Evolutionary conservation across 78 protist species (phyloP).

Genomic region (Dictyostelium purpureum): DNA sequence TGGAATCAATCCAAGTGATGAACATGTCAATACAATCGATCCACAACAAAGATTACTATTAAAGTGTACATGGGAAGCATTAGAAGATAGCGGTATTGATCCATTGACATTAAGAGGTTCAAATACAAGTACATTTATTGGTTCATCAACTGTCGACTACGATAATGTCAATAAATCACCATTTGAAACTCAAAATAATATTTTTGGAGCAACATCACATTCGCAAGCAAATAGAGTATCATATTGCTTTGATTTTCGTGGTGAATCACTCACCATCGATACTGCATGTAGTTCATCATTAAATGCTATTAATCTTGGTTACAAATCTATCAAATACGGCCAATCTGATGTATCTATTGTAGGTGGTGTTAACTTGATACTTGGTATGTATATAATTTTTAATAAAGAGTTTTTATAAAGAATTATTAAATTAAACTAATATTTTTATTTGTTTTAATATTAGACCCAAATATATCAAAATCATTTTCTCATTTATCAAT

Average conservation of each 20-base stretch:
- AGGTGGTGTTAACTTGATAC: conserved; percentile 5
- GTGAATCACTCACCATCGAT: conserved; percentile 87
- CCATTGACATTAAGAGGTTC: too few relatives aligned
- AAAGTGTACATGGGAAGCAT: conserved; percentile 59
- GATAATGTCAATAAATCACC: too few relatives aligned
- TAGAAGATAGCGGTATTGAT: too few relatives aligned
- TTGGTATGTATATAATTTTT: too few relatives aligned
- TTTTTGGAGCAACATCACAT: too few relatives aligned
- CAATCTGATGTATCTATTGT: conserved; percentile 25
- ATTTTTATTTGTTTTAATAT: too few relatives aligned
- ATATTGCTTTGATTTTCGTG: conserved; percentile 15
- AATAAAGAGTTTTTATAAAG: too few relatives aligned
- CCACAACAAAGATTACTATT: conserved; percentile 89
- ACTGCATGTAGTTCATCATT: conserved; percentile 92
- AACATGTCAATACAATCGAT: conserved; percentile 76
- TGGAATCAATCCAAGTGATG: conserved; percentile 77
- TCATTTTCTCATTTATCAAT: not conserved
- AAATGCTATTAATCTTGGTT: conserved; percentile 75
- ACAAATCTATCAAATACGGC: conserved; percentile 28
- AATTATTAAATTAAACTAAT: too few relatives aligned
- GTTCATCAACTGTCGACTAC: too few relatives aligned
- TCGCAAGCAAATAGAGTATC: not conserved
- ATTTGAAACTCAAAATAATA: too few relatives aligned
- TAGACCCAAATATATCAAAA: too few relatives aligned
- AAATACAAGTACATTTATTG: too few relatives aligned